Base-by-base conservation (phyloP, 2,329 filamentous ascomycete species). In the Aspergillus calidoustus region DNA sequence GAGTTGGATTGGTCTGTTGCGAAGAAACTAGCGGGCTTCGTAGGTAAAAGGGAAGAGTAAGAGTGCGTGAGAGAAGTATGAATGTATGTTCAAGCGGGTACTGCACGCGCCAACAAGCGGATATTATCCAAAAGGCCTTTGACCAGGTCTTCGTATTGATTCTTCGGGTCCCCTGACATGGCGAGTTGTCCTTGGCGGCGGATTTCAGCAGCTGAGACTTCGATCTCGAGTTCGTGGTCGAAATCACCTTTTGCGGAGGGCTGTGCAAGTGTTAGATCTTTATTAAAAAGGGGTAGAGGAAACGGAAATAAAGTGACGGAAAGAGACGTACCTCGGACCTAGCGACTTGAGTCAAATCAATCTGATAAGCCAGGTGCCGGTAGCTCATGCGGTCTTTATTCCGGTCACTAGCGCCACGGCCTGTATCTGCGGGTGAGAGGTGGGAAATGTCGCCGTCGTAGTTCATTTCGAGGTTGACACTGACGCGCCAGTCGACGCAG, bases 301-400 rank as follows among this genome's bases (percentile, higher is more conserved):
- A 7, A 19, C 9, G 7, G 28, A 13, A 47, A 38, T 13, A 46
- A 17, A 13, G 9, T 25, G 31, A 43, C 44, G 30, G 8, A 44
- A 30, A 43, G 19, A 61, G 22, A 72, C 77, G 72, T 64, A 81
- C 79, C 63, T 85, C 81, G 38, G 77, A 72, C 49, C 74, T 84
- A 11, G 88, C 90, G 47, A 99, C 95, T 75, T 97, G 93, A 0
- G 95, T 99, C 54, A 99, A 81, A 77, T 99, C 95, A 68, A 99
- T 86, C 74, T 95, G 91, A 74, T 96, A 97, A 57, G 87, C 88
- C 46, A 93, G 85, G 74, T 98, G 96, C 9, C 85, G 89, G 78
- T 99, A 99, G 73, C 91, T 96, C 74, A 99, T 82, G 19, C 95
- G 87, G 76, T 99, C 93, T 77, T 99, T 99, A 69, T 87, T 88